A percentile compares a stretch with the other conserved stretches of the same genome.
These are phyloP conservation scores for Plectosphaerella sp. DNA, from an alignment of 2,329 filamentous ascomycete species.

Conservation along the genomic window DNA sequence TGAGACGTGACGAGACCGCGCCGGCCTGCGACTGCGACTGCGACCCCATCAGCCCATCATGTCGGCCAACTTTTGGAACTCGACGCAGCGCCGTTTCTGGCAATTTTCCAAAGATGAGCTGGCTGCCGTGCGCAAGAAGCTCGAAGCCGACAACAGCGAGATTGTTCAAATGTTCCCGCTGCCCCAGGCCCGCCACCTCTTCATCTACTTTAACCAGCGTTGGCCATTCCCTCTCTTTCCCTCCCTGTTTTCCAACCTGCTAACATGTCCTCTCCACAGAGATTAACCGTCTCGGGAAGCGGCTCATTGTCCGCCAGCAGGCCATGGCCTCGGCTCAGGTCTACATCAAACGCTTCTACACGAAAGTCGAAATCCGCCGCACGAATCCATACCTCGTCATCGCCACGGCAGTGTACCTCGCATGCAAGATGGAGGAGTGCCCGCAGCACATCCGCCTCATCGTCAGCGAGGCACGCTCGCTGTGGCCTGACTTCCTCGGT, in stretches of 20 bases:
- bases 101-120: conserved; percentile 71
- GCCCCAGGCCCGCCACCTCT: conserved; percentile 75
- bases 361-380: conserved; percentile 81
- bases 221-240: conserved; percentile 1
- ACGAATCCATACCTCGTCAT: conserved; percentile 93
- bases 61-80: conserved; percentile 97
- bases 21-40: too few relatives aligned
- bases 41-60: too few relatives aligned
- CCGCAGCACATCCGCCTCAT: conserved; percentile 94
- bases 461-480: conserved; percentile 75
- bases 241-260: not conserved
- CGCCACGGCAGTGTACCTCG: conserved; percentile 89
- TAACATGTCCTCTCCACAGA: conserved; percentile 42
- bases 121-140: conserved; percentile 65
- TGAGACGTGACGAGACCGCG: too few relatives aligned
- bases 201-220: conserved; percentile 92
- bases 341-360: conserved; percentile 92
- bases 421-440: conserved; percentile 97
- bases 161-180: conserved; percentile 76
- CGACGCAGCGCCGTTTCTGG: conserved; percentile 87
- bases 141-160: conserved; percentile 71
- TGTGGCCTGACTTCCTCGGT: conserved; percentile 76
- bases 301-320: conserved; percentile 82
- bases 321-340: conserved; percentile 90
- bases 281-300: conserved; percentile 76